phyloP scores from a whole-genome alignment of 768 basidiomycete species.

The Saitozyma podzolica region DNA sequence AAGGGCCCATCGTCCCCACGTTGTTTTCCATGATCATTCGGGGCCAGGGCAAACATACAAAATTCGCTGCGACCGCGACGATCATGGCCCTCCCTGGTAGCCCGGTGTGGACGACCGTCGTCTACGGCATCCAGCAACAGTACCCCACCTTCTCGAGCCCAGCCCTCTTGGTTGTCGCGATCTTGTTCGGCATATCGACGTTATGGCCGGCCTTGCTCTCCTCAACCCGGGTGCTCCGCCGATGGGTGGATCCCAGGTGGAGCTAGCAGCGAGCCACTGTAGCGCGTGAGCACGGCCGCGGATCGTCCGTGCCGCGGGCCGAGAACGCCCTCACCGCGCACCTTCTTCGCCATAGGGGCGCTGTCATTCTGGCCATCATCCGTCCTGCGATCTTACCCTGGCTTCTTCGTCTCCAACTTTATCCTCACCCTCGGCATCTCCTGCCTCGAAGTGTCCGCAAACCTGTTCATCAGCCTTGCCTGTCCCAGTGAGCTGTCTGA shows the following conservation, averaged over 20 bases:
- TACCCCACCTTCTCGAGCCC: slow-evolving; percentile 13
- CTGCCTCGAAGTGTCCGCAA: too few species aligned
- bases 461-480: too few species aligned
- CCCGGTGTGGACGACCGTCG: slow-evolving; percentile 27
- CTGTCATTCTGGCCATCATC: too few species aligned
- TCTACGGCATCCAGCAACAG: slow-evolving; percentile 24
- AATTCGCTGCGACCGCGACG: slow-evolving; percentile 32
- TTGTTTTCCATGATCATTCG: slow-evolving; percentile 47
- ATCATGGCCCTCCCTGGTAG: slow-evolving; percentile 39
- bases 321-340: too few species aligned
- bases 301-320: too few species aligned
- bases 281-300: too few species aligned
- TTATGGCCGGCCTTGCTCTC: slow-evolving; percentile 10
- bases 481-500: too few species aligned
- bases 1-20: slow-evolving; percentile 43
- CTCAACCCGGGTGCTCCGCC: slow-evolving; percentile 2
- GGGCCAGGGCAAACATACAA: slow-evolving; percentile 39
- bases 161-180: slow-evolving; percentile 3
- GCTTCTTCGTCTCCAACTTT: too few species aligned
- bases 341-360: too few species aligned
- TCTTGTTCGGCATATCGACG: slow-evolving; percentile 6
- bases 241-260: slow-evolving; percentile 13
- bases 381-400: too few species aligned
- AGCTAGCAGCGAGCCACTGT: too few species aligned
- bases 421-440: too few species aligned